These are phyloP conservation scores for Heliocybe sulcata DNA, from an alignment of 1,284 basidiomycete species.

Conservation along the genomic window DNA sequence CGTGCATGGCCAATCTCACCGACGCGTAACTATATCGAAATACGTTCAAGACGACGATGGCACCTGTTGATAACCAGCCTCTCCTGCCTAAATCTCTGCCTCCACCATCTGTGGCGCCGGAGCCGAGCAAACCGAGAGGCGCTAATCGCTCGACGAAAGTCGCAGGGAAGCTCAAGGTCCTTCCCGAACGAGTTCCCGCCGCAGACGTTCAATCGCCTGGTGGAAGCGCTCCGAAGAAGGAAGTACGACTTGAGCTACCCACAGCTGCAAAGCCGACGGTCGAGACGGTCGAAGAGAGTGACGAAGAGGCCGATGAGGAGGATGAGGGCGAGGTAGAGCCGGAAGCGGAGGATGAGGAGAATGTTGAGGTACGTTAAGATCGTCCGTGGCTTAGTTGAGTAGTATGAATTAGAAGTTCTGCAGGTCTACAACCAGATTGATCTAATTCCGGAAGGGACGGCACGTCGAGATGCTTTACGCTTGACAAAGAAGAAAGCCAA, in stretches of 20 bases:
- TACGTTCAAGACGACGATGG: background rate
- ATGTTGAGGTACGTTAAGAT: constrained; percentile 53
- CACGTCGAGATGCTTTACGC: constrained; percentile 82
- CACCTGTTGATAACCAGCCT: constrained; percentile 1
- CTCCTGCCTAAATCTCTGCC: background rate
- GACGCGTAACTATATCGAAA: too few relatives aligned
- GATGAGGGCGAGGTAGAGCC: constrained; percentile 74
- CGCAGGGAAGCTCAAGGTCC: constrained; percentile 84
- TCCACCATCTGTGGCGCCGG: constrained; percentile 11
- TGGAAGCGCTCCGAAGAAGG: constrained; percentile 14
- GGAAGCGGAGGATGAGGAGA: constrained; percentile 35
- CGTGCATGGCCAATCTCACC: too few relatives aligned
- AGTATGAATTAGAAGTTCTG: background rate
- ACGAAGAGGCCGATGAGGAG: constrained; percentile 41
- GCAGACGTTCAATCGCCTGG: constrained; percentile 25
- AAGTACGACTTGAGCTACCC: constrained; percentile 15
- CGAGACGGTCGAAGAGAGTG: constrained; percentile 32
- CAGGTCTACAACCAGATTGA: constrained; percentile 88
- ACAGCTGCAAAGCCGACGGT: constrained; percentile 15
- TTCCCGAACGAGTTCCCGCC: constrained; percentile 82
- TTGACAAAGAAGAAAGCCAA: constrained; percentile 94
- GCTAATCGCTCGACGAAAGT: constrained; percentile 85
- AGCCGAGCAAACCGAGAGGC: constrained; percentile 49
- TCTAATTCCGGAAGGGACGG: constrained; percentile 91
- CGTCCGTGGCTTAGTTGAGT: background rate